Base-by-base conservation (phyloP, 2,329 filamentous ascomycete genomes). In the Calonectria leucothoes region DNA sequence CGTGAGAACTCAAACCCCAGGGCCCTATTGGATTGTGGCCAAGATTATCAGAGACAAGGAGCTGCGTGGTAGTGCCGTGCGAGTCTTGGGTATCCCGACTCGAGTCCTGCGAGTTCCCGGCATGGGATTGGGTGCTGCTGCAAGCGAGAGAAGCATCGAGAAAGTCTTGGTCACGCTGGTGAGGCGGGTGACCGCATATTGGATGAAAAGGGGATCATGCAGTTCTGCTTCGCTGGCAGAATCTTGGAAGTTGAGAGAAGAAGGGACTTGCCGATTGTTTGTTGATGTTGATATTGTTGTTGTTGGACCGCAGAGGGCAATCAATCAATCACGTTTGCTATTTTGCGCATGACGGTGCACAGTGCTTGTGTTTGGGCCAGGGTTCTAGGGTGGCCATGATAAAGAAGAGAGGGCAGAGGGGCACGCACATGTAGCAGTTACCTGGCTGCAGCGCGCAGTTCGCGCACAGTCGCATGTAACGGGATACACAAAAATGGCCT, bases 31-130 rank as follows among this genome's bases (percentile, higher is more conserved):
- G 72, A 65, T 49, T 48, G n/a, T 68, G 57, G 69, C 39, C 49
- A 59, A 74, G 67, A 45, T 71, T 72, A 48, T 69, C 37, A 27
- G 39, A 31, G 55, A 64, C 49, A 68, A 63, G 39, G 59, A 64
- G 15, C 17, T 69, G 72, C 63, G 57, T 71, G 72, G 69, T 51
- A 59, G 57, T 71, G 68, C 63, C 73, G 31, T 37, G 11, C 49
- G 61, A 70, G 66, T 67, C 72, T 71, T 80, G 71, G 70, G 68
- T 79, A 77, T 74, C 68, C 68, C 59, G 68, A 75, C 70, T 71
- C 45, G 31, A 27, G 15, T 63, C 29, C 57, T n/a, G 67, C 39
- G 31, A 48, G 39, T 63, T 61, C 31, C 29, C 31, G 63, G 23
- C 29, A 35, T 45, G 45, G 67, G 64, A 77, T 75, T 77, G 69